Evolutionary conservation across 176 grass and related monocot species (phyloP), one percentile per base, ranked within the genome.

Genomic region (Dactylis glomerata): DNA sequence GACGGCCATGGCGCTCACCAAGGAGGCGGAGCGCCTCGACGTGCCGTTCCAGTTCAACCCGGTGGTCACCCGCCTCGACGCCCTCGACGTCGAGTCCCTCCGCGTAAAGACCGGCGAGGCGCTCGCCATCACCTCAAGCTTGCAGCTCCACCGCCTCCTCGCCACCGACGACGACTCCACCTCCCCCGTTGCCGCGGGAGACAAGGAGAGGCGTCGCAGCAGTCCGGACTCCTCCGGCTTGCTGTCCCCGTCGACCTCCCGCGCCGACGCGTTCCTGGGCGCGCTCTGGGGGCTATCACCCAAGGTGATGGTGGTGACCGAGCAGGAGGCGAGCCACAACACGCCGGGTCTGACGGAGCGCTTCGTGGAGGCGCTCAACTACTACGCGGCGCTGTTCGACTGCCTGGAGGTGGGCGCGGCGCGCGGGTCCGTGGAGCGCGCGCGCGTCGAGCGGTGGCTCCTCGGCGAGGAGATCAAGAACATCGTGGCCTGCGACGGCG

Each of bases 281-380:
- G 73, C 86, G 57, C 75, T 99, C 6, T 89, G 83, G 84, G 89
- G 90, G 1, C 62, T 99, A 8, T 85, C 89, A 27, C 91, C 96
- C 0, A 99, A 96, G 77, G 71, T 99, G 66, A 49, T 91, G 78
- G 89, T 99, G 15, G 57, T 99, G 12, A 89, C 90, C 6, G 96
- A 99, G 81, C 96, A 99, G 87, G 96, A 99, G 67, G 89, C 96
- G 9, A 91, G 91, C 81, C 96, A 99, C 91, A 99, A 96, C 71
- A 84, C 90, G 2, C 12, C 83, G 28, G 75, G 82, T 4, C 78
- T 99, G 37, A 89, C 88, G 38, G 93, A 94, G 63, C 81, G 96
- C 22, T 96, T 99, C 87, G 89, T 94, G 38, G 93, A 96, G 86
- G 89, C 93, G 37, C 87, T 96, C 61, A 94, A 96, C 77, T 96